phyloP scores from a whole-genome alignment of 1,139 yeast genomes.

The Diutina mesorugosa region DNA sequence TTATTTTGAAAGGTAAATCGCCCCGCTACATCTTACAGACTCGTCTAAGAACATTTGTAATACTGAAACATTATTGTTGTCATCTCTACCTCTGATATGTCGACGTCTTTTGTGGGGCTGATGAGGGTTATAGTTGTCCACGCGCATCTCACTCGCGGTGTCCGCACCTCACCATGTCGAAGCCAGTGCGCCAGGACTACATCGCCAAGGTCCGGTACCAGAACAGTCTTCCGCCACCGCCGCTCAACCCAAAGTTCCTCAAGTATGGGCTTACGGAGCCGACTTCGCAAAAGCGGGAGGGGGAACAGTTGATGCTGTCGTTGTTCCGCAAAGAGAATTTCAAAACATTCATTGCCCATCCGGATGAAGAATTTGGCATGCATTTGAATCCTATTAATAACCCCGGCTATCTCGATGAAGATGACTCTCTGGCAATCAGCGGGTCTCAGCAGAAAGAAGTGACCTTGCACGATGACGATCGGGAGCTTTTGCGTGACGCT shows the following conservation, averaged over 20 bases:
- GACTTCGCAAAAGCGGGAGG: constrained; percentile 23
- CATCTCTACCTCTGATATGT: not conserved
- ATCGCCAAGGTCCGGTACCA: constrained; percentile 78
- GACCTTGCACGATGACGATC: constrained; percentile 66
- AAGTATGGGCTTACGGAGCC: constrained; percentile 34
- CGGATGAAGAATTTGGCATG: constrained; percentile 69
- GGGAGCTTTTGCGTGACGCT: constrained; percentile 71
- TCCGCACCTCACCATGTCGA: constrained; percentile 5
- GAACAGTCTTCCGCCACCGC: constrained; percentile 88
- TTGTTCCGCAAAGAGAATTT: constrained; percentile 70
- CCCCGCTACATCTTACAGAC: too few relatives aligned
- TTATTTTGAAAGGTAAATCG: too few relatives aligned
- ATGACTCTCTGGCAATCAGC: constrained; percentile 35
- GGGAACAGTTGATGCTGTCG: constrained; percentile 57
- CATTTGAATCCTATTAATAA: constrained; percentile 59
- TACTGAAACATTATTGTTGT: not conserved
- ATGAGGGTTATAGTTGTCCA: not conserved
- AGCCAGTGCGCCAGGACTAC: constrained; percentile 62
- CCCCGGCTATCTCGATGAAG: constrained; percentile 57
- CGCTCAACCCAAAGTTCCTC: constrained; percentile 78
- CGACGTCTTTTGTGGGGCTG: not conserved
- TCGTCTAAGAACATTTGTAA: too few relatives aligned
- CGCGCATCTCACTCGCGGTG: not conserved
- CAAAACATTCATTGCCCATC: constrained; percentile 46
- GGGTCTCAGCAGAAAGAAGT: constrained; percentile 11